phyloP scores from a whole-genome alignment of 495 filamentous ascomycete species.

The Collariella sp. region DNA sequence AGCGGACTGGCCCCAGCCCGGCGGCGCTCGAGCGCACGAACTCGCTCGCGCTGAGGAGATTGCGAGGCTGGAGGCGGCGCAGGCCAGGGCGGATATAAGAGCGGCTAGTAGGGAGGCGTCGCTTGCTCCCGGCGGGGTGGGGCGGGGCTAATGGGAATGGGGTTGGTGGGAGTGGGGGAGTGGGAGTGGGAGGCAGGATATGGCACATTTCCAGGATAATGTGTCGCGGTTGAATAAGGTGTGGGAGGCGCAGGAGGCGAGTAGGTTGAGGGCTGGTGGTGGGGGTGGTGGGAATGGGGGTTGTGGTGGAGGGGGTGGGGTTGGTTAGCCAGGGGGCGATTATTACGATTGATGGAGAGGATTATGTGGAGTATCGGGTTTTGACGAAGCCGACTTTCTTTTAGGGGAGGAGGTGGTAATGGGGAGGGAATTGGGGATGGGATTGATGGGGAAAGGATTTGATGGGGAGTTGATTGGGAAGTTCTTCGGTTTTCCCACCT shows the following conservation, averaged over 20 bases:
- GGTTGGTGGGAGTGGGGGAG: too few relatives aligned
- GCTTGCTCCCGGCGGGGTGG: background rate
- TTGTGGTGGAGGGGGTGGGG: conserved; percentile 41
- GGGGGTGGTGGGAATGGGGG: conserved; percentile 44
- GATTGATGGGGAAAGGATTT: too few relatives aligned
- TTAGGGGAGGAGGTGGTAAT: background rate
- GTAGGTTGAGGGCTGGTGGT: conserved; percentile 27
- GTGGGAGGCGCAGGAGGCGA: conserved; percentile 40
- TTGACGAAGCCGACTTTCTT: conserved; percentile 48
- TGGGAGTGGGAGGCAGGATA: conserved; percentile 17
- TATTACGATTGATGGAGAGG: conserved; percentile 49
- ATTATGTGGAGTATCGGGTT: conserved; percentile 50
- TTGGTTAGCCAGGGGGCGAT: conserved; percentile 44
- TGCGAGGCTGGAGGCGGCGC: conserved; percentile 35
- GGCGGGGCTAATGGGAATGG: too few relatives aligned
- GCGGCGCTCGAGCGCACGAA: conserved; percentile 33
- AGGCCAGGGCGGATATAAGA: conserved; percentile 31
- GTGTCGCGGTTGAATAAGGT: conserved; percentile 38
- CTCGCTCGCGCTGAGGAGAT: conserved; percentile 34
- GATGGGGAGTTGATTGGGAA: too few relatives aligned
- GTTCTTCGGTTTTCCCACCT: too few relatives aligned
- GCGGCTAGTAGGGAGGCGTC: conserved; percentile 25
- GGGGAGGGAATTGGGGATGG: background rate
- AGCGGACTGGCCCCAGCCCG: conserved; percentile 3
- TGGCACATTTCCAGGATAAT: conserved; percentile 33